Conservation (phyloP, 768 basidiomycete species). For the Boletus tomentosulus region DNA sequence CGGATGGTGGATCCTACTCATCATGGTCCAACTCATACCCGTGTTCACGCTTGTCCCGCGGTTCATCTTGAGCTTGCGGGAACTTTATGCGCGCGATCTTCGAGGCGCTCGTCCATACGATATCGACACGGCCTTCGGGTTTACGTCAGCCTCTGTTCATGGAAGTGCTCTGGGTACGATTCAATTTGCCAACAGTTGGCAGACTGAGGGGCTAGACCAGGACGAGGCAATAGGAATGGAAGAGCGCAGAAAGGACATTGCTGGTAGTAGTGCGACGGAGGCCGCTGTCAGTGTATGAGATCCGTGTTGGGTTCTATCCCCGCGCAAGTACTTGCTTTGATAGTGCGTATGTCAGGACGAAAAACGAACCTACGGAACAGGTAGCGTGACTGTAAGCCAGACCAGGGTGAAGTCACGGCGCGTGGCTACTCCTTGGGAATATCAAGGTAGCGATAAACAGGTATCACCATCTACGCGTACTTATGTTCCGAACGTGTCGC, state of each 20-base stretch:
- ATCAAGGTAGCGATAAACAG: not conserved
- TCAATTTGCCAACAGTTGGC: not conserved
- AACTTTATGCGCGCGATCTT: not conserved
- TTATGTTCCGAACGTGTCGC: not conserved
- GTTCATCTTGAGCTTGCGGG: not conserved
- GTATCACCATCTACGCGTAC: not conserved
- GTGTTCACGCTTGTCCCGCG: not conserved
- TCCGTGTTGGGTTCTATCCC: too few species aligned
- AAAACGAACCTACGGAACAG: too few species aligned
- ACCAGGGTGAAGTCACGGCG: too few species aligned
- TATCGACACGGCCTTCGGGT: not conserved
- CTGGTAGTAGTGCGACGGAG: not conserved
- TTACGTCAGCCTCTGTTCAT: too few species aligned
- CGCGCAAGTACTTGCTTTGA: too few species aligned
- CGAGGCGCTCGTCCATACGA: not conserved
- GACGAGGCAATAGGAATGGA: not conserved
- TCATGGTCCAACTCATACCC: not conserved
- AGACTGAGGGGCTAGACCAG: not conserved
- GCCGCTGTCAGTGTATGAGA: not conserved
- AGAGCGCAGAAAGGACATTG: not conserved
- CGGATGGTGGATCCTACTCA: not conserved
- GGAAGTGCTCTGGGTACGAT: not conserved
- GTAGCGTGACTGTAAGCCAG: too few species aligned
- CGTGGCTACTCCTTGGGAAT: too few species aligned
- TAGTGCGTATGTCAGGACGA: too few species aligned